Evolutionary conservation across 176 grass and related monocot genomes (phyloP).

Genomic region (Pontederia paniculata): DNA sequence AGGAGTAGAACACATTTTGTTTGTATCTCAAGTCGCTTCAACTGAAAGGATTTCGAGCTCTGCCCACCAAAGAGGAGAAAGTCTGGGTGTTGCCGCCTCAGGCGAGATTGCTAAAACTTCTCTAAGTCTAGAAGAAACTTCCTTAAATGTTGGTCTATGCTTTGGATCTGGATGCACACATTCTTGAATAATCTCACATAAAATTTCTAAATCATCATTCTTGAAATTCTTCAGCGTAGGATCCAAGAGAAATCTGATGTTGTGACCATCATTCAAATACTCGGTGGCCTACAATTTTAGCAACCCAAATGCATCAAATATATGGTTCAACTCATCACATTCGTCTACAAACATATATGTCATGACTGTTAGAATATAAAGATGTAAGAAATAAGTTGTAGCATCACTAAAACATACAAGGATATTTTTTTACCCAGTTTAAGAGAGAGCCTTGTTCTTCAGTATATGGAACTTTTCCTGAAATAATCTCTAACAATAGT

Average conservation of each 20-base stretch:
- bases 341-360: too few relatives aligned
- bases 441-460: conserved; percentile 49
- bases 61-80: conserved; percentile 99
- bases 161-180: conserved; percentile 61
- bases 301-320: not conserved
- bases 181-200: conserved; percentile 65
- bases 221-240: conserved; percentile 56
- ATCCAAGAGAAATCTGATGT: conserved; percentile 57
- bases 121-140: conserved; percentile 43
- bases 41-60: conserved; percentile 97
- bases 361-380: too few relatives aligned
- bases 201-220: conserved; percentile 49
- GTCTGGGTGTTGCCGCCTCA: conserved; percentile 63
- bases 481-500: conserved; percentile 88
- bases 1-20: too few relatives aligned
- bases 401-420: too few relatives aligned
- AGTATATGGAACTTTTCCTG: conserved; percentile 63
- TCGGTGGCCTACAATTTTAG: conserved; percentile 51
- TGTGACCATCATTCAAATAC: conserved; percentile 44
- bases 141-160: conserved; percentile 68
- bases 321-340: too few relatives aligned
- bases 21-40: conserved; percentile 60
- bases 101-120: conserved; percentile 58
- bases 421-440: conserved; percentile 46
- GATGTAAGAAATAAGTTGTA: too few relatives aligned